These are phyloP conservation scores for Apiospora hydei DNA, from an alignment of 2,329 filamentous ascomycete species.

Conservation along the genomic window DNA sequence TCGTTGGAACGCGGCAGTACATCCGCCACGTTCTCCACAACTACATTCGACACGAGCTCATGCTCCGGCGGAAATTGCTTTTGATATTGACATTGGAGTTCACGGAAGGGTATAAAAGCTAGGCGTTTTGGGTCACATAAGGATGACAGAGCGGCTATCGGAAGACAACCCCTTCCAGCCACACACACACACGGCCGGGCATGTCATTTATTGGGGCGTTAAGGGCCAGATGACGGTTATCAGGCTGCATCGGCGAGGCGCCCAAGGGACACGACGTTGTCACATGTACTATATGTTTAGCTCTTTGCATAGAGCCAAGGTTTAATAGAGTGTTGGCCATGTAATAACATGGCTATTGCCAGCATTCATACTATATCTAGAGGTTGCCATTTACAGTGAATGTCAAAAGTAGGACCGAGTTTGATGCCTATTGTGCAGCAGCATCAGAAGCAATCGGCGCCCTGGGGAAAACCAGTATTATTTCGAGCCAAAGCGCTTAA, in stretches of 20 bases:
- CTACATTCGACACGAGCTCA: constrained; percentile 1
- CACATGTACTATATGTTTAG: constrained; percentile 13
- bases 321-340: constrained; percentile 8
- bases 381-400: not conserved
- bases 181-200: not conserved
- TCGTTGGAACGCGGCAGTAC: not conserved
- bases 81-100: constrained; percentile 34
- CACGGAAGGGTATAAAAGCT: constrained; percentile 36
- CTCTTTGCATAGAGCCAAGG: not conserved
- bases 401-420: no score
- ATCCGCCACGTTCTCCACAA: not conserved
- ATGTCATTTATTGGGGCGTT: constrained; percentile 25
- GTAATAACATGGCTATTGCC: constrained; percentile 1
- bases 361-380: not conserved
- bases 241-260: constrained; percentile 27
- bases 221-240: constrained; percentile 23
- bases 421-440: not conserved
- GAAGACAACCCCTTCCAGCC: not conserved
- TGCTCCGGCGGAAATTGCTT: constrained; percentile 27
- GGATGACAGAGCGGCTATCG: not conserved
- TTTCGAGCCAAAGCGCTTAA: not conserved
- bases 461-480: not conserved
- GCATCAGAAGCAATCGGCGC: not conserved
- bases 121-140: constrained; percentile 39
- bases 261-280: constrained; percentile 7